Percentiles rank a stretch among this genome's conserved stretches.
Evolutionary conservation across 1,139 yeast species (phyloP).

Genomic region (Candida pseudocylindracea): DNA sequence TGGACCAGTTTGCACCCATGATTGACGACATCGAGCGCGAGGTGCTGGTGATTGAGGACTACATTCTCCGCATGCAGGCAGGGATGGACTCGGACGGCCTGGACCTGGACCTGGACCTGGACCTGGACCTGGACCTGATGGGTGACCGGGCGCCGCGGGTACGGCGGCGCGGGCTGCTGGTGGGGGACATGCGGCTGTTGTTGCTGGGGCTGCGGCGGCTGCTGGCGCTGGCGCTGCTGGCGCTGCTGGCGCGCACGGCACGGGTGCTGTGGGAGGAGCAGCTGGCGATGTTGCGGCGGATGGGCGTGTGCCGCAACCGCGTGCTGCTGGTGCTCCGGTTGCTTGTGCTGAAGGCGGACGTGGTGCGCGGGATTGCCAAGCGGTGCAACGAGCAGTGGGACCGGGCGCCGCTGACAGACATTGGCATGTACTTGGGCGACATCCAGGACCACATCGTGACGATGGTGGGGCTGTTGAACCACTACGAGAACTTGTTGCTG

Average conservation of each 20-base stretch:
- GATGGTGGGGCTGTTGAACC: conserved; percentile 87
- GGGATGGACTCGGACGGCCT: conserved; percentile 23
- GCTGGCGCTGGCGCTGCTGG: conserved; percentile 1
- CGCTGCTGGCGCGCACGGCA: conserved; percentile 25
- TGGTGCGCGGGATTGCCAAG: conserved; percentile 82
- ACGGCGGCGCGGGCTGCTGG: not conserved
- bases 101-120: conserved; percentile 17
- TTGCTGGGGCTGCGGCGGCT: not conserved
- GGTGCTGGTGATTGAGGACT: conserved; percentile 79
- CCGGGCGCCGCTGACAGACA: conserved; percentile 9
- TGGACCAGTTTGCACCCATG: conserved; percentile 95
- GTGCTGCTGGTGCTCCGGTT: conserved; percentile 80
- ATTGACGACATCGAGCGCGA: conserved; percentile 86
- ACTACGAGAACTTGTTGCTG: conserved; percentile 81
- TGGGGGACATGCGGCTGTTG: not conserved
- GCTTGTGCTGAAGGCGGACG: conserved; percentile 87
- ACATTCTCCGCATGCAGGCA: conserved; percentile 69
- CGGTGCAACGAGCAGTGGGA: conserved; percentile 35
- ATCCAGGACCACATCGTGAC: conserved; percentile 90
- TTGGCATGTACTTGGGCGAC: conserved; percentile 68
- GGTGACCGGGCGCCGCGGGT: not conserved
- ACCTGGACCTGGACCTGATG: conserved; percentile 8
- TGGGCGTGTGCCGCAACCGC: conserved; percentile 85
- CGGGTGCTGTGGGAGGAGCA: conserved; percentile 60
- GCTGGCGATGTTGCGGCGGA: conserved; percentile 85